These are phyloP conservation scores for Lomentospora prolificans DNA, from an alignment of 2,329 filamentous ascomycete species.

Conservation along the genomic window DNA sequence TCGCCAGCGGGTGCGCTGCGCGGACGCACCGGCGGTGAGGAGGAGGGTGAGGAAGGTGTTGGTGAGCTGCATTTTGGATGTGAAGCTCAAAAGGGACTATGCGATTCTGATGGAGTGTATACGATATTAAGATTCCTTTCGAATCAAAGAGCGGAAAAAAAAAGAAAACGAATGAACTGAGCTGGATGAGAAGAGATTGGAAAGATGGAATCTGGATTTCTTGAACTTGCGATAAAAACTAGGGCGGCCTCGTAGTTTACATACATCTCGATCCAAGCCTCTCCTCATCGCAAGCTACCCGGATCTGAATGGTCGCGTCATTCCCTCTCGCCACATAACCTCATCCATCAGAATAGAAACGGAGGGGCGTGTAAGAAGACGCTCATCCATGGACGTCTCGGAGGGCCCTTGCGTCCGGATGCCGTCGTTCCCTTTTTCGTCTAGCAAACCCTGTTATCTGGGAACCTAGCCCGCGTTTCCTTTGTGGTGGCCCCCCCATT, in stretches of 20 bases:
- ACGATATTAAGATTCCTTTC: no score
- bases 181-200: neutral
- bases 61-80: conserved; percentile 2
- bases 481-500: no score
- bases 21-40: conserved; percentile 1
- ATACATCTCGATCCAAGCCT: neutral
- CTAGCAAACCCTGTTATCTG: neutral
- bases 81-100: neutral
- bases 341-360: neutral
- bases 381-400: neutral
- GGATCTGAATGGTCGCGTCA: neutral
- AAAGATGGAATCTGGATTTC: neutral
- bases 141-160: no score
- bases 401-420: neutral
- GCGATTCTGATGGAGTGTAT: no score
- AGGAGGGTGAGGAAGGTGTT: neutral
- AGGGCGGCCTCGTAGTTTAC: neutral
- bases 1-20: conserved; percentile 4
- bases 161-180: neutral
- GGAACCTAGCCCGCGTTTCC: neutral
- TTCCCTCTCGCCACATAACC: neutral
- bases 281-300: neutral
- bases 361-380: neutral
- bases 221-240: neutral
- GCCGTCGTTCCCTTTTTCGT: neutral